Evolutionary conservation across 768 basidiomycete genomes (phyloP), one percentile per base, ranked within the genome.

Genomic region (Xanthoconium purpureum): DNA sequence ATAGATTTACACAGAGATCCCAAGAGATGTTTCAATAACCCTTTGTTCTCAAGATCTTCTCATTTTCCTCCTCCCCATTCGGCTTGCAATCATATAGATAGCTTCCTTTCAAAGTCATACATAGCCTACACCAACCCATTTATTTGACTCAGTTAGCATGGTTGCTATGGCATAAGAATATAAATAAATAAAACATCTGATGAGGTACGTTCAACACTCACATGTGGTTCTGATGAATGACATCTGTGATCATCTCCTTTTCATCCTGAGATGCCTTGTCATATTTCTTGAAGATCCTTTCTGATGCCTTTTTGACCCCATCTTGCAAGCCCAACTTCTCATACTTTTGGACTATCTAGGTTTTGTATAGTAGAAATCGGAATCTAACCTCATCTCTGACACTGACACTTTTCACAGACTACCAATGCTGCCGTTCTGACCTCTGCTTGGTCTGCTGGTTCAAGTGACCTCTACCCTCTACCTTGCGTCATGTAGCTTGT

Each of bases 371-470:
- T 38, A 20, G 0, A 17, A 15, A 32, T n/a, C 7, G n/a, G 18
- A 7, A 6, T 14, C 14, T 30, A 4, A 8, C 37, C 17, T 38
- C 37, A 24, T 43, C 24, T 35, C 6, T 20, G 40, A 38, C 14
- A 4, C 11, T 24, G 18, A 38, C 29, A 24, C 35, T 32, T 20
- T 6, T 24, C 33, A 5, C 3, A 56, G 55, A 50, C 50, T 28
- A 45, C 45, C 29, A 56, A 56, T 5, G 55, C 48, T 38, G 54
- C 48, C 12, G 45, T 55, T 44, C 32, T 50, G 18, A 55, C 54
- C 4, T 36, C 54, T 18, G 54, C 54, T 7, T 55, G 47, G 47
- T 55, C 54, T 43, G 54, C 54, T 15, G n/a, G 54, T 35, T 55
- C 47, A 12, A 55, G 47, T 29, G 54, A 48, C n/a, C n/a, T n/a